These are phyloP conservation scores for Asterophora parasitica DNA, from an alignment of 768 basidiomycete species.

Conservation along the genomic window DNA sequence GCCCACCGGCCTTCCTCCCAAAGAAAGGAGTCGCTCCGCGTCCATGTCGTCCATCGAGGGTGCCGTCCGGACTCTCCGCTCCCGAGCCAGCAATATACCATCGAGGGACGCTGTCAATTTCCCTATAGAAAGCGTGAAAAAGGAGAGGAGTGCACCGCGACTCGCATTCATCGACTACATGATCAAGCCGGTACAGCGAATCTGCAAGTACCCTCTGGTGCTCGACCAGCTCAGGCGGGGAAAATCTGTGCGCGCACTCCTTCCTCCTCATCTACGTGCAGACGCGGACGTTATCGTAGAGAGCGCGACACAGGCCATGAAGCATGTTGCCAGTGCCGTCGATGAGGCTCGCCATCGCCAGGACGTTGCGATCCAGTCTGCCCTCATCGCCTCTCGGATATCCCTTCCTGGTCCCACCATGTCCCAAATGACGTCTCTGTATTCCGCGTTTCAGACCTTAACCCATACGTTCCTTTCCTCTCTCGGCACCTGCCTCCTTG, in stretches of 20 bases:
- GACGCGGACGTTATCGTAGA: slow-evolving; percentile 42
- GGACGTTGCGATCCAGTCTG: slow-evolving; percentile 61
- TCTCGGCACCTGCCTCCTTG: slow-evolving; percentile 73
- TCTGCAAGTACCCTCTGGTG: slow-evolving; percentile 93
- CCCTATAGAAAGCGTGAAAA: slow-evolving; percentile 19
- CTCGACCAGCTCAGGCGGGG: slow-evolving; percentile 61
- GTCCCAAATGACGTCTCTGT: slow-evolving; percentile 20
- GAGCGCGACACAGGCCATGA: slow-evolving; percentile 66
- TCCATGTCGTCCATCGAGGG: slow-evolving; percentile 52
- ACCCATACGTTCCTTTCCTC: slow-evolving; percentile 61
- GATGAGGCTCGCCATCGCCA: slow-evolving; percentile 74
- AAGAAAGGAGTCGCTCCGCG: slow-evolving; percentile 37
- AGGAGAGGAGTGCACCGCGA: slow-evolving; percentile 32
- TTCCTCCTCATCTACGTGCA: slow-evolving; percentile 18
- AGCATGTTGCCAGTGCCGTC: slow-evolving; percentile 68
- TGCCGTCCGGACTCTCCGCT: slow-evolving; percentile 33
- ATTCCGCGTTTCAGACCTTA: slow-evolving; percentile 32
- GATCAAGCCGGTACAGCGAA: slow-evolving; percentile 95
- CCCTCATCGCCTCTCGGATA: slow-evolving; percentile 66
- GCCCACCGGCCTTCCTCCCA: slow-evolving; percentile 8
- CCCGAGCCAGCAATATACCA: slow-evolving; percentile 27
- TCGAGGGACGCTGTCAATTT: slow-evolving; percentile 27
- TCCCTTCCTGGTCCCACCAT: slow-evolving; percentile 29
- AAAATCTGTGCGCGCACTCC: slow-evolving; percentile 24
- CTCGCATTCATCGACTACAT: slow-evolving; percentile 81